These are phyloP conservation scores for Nicotiana rustica DNA, from an alignment of 305 asterid species.

Conservation along the genomic window DNA sequence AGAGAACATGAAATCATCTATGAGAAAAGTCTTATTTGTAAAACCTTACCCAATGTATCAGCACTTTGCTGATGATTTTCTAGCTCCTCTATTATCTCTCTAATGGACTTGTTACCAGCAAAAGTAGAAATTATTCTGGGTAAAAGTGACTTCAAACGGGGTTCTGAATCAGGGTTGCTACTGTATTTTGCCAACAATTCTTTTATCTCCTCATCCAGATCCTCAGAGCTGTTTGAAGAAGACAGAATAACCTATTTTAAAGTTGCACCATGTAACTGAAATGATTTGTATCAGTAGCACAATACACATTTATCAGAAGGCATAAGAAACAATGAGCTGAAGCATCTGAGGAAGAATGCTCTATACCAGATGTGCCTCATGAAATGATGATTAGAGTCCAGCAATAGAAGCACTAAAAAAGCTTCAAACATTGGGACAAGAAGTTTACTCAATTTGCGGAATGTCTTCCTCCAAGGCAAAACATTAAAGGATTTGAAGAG, in stretches of 20 bases:
- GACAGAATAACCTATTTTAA: conserved; percentile 26
- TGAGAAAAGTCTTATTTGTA: conserved; percentile 9
- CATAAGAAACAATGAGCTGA: conserved; percentile 2
- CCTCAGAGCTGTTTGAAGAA: conserved; percentile 63
- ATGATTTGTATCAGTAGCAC: background rate
- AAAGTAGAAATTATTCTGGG: conserved; percentile 88
- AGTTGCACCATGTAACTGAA: conserved; percentile 8
- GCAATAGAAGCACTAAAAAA: conserved; percentile 4
- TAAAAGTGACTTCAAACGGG: conserved; percentile 79
- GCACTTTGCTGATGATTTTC: conserved; percentile 80
- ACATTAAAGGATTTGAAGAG: conserved; percentile 22
- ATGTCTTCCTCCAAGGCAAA: conserved; percentile 2
- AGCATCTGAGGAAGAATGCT: background rate
- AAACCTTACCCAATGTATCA: conserved; percentile 74
- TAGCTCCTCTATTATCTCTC: conserved; percentile 73
- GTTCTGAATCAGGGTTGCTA: conserved; percentile 72
- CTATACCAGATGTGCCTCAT: conserved; percentile 14
- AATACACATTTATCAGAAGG: conserved; percentile 24
- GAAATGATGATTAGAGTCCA: conserved; percentile 13
- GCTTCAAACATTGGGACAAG: background rate
- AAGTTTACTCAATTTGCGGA: conserved; percentile 1
- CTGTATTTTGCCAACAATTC: conserved; percentile 66
- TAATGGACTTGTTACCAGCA: conserved; percentile 68
- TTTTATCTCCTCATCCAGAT: conserved; percentile 70
- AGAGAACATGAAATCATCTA: conserved; percentile 14